Evolutionary conservation across 2,329 filamentous ascomycete species (phyloP), one percentile per base, ranked within the genome.

Genomic region (Penicillium corylophilum): DNA sequence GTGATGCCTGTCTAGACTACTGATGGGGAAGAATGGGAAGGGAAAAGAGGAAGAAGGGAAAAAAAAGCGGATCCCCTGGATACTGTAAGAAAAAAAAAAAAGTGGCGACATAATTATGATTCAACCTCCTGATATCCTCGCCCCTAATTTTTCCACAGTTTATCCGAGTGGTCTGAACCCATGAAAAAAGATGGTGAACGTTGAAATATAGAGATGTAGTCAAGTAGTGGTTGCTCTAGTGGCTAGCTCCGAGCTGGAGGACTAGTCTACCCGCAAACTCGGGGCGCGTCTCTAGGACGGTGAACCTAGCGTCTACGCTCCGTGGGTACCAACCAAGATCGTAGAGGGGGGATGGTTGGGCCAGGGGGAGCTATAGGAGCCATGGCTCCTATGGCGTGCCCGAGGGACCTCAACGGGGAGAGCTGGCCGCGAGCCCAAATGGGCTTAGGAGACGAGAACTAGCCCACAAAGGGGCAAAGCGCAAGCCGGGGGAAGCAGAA

Each of bases 191-290:
- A 24, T 7, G 12, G 22, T 41, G 16, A 20, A 38, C 16, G 16
- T 38, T 20, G 18, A 35, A n/a, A 38, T 38, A 38, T 22, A 38
- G 35, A 20, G 26, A 22, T 36, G 16, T 36, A 36, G 10, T 38
- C 18, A 10, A 38, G 35, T 38, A 20, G 35, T 20, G 33, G 33
- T 36, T 22, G 18, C 35, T 38, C 35, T 38, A 38, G 35, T 38
- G 35, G 39, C 23, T 41, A 41, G 39, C 56, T 60, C 59, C 46
- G 48, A 53, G 54, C 59, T 46, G 35, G 35, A 38, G 5, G 53
- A 56, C 58, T 70, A 68, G 67, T 68, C 66, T 70, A 69, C 65
- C 67, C 67, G 67, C 63, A 59, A 62, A 38, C 35, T 56, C 62
- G 60, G 61, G 63, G 61, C 63, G 61, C 55, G 63, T 54, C 44